Evolutionary conservation across 139 green algal genomes (phyloP).

Genomic region (Micractinium sp.): DNA sequence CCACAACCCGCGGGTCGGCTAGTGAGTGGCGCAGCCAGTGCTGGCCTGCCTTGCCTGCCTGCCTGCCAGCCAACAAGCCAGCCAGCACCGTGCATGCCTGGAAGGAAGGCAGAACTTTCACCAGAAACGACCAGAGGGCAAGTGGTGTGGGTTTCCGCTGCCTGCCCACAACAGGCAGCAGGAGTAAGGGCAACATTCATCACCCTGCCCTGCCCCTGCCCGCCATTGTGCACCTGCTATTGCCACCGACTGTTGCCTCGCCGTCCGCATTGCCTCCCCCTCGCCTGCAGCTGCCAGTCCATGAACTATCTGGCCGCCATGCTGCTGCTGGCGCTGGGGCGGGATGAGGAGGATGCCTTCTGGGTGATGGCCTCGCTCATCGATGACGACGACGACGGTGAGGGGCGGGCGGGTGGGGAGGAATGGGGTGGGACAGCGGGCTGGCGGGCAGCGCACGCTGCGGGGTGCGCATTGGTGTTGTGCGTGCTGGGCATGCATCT

Average conservation of each 20-base stretch:
- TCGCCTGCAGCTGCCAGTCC: conserved; percentile 61
- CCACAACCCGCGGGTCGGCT: conserved; percentile 70
- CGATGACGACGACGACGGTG: conserved; percentile 48
- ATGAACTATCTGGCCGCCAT: conserved; percentile 84
- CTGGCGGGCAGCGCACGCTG: too few relatives aligned
- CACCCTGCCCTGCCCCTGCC: background rate
- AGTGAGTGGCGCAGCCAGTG: conserved; percentile 27
- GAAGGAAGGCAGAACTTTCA: too few relatives aligned
- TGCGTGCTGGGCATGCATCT: too few relatives aligned
- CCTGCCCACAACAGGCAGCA: too few relatives aligned
- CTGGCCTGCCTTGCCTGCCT: too few relatives aligned
- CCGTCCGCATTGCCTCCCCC: background rate
- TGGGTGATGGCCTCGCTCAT: conserved; percentile 66
- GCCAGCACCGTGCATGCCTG: background rate
- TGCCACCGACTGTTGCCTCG: background rate
- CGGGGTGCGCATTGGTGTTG: too few relatives aligned
- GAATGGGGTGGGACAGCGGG: too few relatives aligned
- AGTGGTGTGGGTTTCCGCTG: too few relatives aligned
- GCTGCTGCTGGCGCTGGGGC: conserved; percentile 73
- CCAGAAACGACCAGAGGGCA: too few relatives aligned
- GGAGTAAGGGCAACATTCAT: background rate
- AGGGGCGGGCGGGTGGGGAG: background rate
- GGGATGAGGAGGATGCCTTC: conserved; percentile 65
- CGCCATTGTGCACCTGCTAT: background rate
- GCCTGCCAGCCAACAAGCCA: background rate